phyloP scores from a whole-genome alignment of 2,329 filamentous ascomycete genomes.

The Penicillium sp. region DNA sequence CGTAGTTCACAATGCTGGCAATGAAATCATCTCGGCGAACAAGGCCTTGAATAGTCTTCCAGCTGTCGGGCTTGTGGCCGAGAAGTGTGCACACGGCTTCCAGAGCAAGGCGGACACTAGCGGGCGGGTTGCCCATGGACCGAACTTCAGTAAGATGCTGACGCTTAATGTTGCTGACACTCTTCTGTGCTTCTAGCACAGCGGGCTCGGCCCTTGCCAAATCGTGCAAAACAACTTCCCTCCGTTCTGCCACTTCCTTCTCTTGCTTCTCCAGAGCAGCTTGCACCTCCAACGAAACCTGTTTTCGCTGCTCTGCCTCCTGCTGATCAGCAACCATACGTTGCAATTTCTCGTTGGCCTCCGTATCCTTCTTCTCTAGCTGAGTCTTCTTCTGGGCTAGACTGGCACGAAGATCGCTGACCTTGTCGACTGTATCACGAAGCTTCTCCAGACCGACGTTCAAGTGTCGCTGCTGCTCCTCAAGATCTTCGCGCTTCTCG shows the following conservation, averaged over 20 bases:
- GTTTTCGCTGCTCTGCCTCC: conserved; percentile 87
- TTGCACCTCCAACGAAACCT: conserved; percentile 82
- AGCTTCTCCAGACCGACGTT: conserved; percentile 98
- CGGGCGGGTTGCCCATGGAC: conserved; percentile 89
- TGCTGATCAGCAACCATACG: conserved; percentile 95
- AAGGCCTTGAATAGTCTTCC: conserved; percentile 85
- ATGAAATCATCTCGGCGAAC: conserved; percentile 95
- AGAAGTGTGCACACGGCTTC: conserved; percentile 95
- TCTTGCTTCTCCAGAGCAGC: conserved; percentile 83
- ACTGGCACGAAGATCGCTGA: conserved; percentile 82
- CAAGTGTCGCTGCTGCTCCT: conserved; percentile 96
- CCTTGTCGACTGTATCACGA: conserved; percentile 93
- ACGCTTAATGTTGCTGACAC: conserved; percentile 96
- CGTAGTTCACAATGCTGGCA: conserved; percentile 92
- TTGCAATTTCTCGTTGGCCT: conserved; percentile 95
- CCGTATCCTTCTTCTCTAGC: conserved; percentile 85
- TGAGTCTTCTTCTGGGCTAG: conserved; percentile 92
- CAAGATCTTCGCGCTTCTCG: conserved; percentile 95
- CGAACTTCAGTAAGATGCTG: conserved; percentile 96
- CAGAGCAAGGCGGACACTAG: conserved; percentile 83
- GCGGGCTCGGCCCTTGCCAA: conserved; percentile 88
- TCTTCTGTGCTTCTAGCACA: conserved; percentile 86
- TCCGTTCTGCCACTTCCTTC: conserved; percentile 73
- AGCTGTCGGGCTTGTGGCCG: conserved; percentile 81
- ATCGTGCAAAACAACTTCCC: conserved; percentile 79